A percentile compares a stretch with the other conserved stretches of the same genome.
These are phyloP conservation scores for Colletotrichum viniferum DNA, from an alignment of 2,329 filamentous ascomycete species.

Conservation along the genomic window DNA sequence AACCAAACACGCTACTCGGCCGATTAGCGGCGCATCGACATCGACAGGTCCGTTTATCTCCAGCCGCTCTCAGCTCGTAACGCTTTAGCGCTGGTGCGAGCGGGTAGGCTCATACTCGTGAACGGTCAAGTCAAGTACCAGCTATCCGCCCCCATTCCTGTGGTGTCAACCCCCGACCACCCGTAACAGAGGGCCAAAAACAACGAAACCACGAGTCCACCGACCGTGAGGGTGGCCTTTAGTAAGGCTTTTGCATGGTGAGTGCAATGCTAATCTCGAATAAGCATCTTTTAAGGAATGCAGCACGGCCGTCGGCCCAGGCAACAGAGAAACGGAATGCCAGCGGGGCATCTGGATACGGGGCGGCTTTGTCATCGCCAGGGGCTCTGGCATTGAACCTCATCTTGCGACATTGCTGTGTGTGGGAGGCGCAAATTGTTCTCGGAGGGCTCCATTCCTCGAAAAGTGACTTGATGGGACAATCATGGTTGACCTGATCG, in stretches of 20 bases:
- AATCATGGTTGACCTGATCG: neutral
- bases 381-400: neutral
- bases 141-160: neutral
- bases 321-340: slow-evolving; percentile 1
- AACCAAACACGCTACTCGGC: neutral
- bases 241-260: neutral
- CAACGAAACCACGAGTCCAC: neutral
- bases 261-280: slow-evolving; percentile 4
- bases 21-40: neutral
- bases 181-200: neutral
- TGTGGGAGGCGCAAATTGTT: neutral
- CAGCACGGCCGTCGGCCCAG: neutral
- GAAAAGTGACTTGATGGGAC: neutral
- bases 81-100: neutral
- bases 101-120: neutral
- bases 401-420: neutral
- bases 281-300: slow-evolving; percentile 1
- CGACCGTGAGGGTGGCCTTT: neutral
- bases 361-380: neutral
- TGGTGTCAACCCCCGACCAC: neutral
- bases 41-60: neutral
- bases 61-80: neutral
- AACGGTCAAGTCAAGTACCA: neutral
- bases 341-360: neutral
- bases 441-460: neutral